Conservation (phyloP, 345 rosid genomes). For the Hirschfeldia incana region DNA sequence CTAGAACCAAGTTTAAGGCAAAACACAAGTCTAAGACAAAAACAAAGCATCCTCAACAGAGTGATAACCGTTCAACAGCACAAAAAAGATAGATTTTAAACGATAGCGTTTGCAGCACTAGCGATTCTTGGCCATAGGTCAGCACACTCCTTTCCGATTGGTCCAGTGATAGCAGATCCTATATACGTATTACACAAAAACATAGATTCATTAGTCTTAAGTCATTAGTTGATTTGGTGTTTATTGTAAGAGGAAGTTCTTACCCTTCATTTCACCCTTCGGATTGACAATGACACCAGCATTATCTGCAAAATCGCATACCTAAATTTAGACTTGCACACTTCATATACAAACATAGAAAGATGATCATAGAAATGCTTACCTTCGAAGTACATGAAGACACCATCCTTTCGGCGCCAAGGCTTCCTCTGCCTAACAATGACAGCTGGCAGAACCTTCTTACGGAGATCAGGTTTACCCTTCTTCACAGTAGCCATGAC, state of each 20-base stretch:
- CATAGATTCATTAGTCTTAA: neutral
- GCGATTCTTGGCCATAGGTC: constrained; percentile 70
- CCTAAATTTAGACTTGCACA: neutral
- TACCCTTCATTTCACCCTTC: constrained; percentile 88
- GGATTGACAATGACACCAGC: constrained; percentile 84
- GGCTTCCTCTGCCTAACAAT: neutral
- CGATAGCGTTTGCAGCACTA: constrained; percentile 47
- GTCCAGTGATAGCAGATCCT: constrained; percentile 89
- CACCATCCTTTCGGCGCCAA: neutral
- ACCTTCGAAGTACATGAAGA: neutral
- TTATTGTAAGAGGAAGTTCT: neutral
- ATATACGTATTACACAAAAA: neutral
- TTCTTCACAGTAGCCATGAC: constrained; percentile 49
- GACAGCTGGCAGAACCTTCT: constrained; percentile 17
- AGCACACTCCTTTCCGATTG: constrained; percentile 85
- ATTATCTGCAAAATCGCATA: constrained; percentile 50
- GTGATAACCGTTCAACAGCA: neutral
- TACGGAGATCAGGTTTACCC: constrained; percentile 47
- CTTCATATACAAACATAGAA: neutral
- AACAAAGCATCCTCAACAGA: constrained; percentile 21
- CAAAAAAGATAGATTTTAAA: constrained; percentile 21
- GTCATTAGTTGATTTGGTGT: neutral
- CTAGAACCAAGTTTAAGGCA: constrained; percentile 1
- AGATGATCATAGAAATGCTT: neutral
- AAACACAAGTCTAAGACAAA: constrained; percentile 13